Percentiles rank a stretch among this genome's conserved stretches.
These are phyloP conservation scores for Astragalus glycyphyllos DNA, from an alignment of 306 rosid species.

Conservation along the genomic window DNA sequence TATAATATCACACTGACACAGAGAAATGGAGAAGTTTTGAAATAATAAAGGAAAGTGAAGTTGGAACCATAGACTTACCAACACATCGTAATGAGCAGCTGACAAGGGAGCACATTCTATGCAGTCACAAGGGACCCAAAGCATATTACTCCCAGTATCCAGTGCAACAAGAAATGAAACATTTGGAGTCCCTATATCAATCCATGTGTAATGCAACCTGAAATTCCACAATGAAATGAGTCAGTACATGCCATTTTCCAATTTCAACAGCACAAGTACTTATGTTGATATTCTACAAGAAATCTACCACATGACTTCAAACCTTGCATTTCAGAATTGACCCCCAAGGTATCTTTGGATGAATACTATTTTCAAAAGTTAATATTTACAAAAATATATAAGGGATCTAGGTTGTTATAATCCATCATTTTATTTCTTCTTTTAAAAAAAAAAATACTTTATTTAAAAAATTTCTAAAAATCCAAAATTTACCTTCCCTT, in stretches of 20 bases:
- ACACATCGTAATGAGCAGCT: slow-evolving; percentile 56
- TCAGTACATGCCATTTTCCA: slow-evolving; percentile 9
- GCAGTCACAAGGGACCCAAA: slow-evolving; percentile 96
- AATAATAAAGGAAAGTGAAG: slow-evolving; percentile 3
- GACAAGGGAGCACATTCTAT: slow-evolving; percentile 84
- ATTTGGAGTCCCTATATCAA: slow-evolving; percentile 86
- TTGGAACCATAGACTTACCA: slow-evolving; percentile 60
- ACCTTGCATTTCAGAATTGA: slow-evolving; percentile 15
- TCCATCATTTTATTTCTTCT: too few species aligned
- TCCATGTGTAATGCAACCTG: slow-evolving; percentile 94
- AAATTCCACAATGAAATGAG: slow-evolving; percentile 34
- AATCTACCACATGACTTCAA: background rate
- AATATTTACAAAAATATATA: too few species aligned
- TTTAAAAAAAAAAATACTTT: too few species aligned
- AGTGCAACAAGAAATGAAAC: slow-evolving; percentile 91
- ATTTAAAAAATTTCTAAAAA: too few species aligned
- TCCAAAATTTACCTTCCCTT: too few species aligned
- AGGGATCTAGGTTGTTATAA: too few species aligned
- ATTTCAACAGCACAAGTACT: slow-evolving; percentile 11
- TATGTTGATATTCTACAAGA: background rate
- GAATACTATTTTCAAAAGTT: too few species aligned
- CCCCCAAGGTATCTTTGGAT: background rate
- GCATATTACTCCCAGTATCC: slow-evolving; percentile 87
- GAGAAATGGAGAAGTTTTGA: slow-evolving; percentile 11
- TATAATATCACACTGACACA: slow-evolving; percentile 3